These are phyloP conservation scores for Colletotrichum sojae DNA, from an alignment of 2,329 filamentous ascomycete genomes.

Conservation along the genomic window DNA sequence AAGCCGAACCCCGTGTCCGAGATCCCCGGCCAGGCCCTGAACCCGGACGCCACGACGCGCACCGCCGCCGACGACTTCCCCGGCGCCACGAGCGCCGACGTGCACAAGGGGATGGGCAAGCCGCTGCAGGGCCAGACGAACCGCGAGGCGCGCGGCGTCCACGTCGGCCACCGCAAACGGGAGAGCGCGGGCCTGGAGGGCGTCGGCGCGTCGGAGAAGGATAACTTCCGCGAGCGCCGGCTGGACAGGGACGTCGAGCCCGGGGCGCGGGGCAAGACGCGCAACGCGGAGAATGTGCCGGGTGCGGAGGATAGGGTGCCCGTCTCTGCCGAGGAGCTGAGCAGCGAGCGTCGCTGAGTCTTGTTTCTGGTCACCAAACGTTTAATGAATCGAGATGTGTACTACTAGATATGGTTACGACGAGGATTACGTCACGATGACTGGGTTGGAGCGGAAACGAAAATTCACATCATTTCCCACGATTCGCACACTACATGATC, in stretches of 20 bases:
- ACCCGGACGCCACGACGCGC: conserved; percentile 43
- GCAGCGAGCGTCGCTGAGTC: conserved; percentile 39
- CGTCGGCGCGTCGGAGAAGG: conserved; percentile 50
- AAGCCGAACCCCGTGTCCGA: conserved; percentile 55
- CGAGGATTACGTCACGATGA: neutral
- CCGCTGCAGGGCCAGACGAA: conserved; percentile 59
- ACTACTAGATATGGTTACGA: conserved; percentile 5
- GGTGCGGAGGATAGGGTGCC: conserved; percentile 47
- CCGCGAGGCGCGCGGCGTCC: conserved; percentile 56
- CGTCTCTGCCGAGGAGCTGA: conserved; percentile 45
- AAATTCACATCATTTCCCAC: neutral
- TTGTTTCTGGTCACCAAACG: neutral
- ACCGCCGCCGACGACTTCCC: conserved; percentile 54
- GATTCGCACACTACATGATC: neutral
- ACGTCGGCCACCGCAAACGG: conserved; percentile 50
- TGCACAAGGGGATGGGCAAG: conserved; percentile 60
- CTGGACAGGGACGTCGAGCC: conserved; percentile 50
- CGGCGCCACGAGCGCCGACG: conserved; percentile 61
- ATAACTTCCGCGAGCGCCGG: conserved; percentile 48
- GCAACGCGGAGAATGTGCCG: conserved; percentile 41
- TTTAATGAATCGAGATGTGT: neutral
- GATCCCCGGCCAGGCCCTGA: conserved; percentile 52
- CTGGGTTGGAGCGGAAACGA: too few species aligned
- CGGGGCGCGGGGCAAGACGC: conserved; percentile 44
- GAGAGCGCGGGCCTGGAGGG: conserved; percentile 57